A percentile compares a stretch with the other conserved stretches of the same genome.
These are phyloP conservation scores for Aspergillus ibericus DNA, from an alignment of 2,329 filamentous ascomycete species.

Conservation along the genomic window DNA sequence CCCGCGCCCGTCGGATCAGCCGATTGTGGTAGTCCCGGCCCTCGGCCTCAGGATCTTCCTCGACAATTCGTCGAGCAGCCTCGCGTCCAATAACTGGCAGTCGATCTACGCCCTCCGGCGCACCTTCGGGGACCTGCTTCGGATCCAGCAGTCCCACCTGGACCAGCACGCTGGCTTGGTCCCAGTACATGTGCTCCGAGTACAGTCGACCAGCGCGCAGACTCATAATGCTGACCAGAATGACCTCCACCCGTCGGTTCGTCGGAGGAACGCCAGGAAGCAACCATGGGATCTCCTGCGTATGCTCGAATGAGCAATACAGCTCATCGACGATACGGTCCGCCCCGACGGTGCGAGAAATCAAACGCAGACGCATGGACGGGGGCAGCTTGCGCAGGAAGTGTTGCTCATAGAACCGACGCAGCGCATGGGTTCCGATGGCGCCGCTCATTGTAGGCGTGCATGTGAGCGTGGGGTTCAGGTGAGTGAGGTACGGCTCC, in stretches of 20 bases:
- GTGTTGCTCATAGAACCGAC: constrained; percentile 57
- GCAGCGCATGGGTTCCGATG: constrained; percentile 42
- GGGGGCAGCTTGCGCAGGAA: constrained; percentile 56
- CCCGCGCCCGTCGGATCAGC: constrained; percentile 29
- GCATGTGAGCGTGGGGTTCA: constrained; percentile 32
- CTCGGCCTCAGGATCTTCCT: constrained; percentile 38
- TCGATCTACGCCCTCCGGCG: constrained; percentile 42
- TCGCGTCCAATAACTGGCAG: constrained; percentile 44
- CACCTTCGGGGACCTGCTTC: constrained; percentile 52
- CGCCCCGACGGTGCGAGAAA: constrained; percentile 59
- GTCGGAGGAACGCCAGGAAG: constrained; percentile 60
- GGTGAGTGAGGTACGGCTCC: constrained; percentile 31
- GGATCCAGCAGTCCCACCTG: constrained; percentile 60
- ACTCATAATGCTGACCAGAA: constrained; percentile 58
- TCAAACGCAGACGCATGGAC: constrained; percentile 53
- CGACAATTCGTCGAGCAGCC: constrained; percentile 40
- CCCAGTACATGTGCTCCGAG: constrained; percentile 63
- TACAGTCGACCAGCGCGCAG: constrained; percentile 55
- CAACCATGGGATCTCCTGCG: constrained; percentile 58
- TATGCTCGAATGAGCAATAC: constrained; percentile 58
- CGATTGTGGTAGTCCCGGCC: constrained; percentile 38
- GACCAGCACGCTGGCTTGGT: constrained; percentile 61
- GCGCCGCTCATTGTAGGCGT: constrained; percentile 43
- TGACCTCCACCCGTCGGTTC: constrained; percentile 57
- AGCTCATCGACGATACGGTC: constrained; percentile 64